Percentiles rank a stretch among this genome's conserved stretches.
These are phyloP conservation scores for Lachnellula subtilissima DNA, from an alignment of 2,329 filamentous ascomycete genomes.

Conservation along the genomic window DNA sequence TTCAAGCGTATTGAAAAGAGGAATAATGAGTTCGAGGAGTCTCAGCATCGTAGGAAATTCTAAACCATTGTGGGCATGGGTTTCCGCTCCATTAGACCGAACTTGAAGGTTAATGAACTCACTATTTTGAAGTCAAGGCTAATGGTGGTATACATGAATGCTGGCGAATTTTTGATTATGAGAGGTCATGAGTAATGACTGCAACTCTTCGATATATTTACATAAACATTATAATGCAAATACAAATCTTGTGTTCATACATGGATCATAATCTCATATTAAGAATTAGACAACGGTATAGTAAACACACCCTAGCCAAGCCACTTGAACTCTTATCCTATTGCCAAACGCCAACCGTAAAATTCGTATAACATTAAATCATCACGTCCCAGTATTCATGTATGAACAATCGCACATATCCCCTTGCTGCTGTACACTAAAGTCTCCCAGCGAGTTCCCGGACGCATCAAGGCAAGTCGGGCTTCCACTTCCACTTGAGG, in stretches of 20 bases:
- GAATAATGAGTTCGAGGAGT: no score
- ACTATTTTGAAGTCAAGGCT: no score
- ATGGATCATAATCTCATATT: background rate
- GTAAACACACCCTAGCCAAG: background rate
- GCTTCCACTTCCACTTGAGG: constrained; percentile 42
- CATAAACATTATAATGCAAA: background rate
- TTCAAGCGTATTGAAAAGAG: no score
- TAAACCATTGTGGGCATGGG: no score
- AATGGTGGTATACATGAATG: no score
- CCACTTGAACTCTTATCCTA: background rate
- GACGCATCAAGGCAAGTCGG: constrained; percentile 48
- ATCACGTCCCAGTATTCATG: constrained; percentile 24
- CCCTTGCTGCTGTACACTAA: constrained; percentile 26
- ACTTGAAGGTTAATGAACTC: no score
- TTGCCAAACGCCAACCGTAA: background rate
- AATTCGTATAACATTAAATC: background rate
- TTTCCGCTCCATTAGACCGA: no score
- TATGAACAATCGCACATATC: constrained; percentile 26
- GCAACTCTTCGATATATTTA: no score
- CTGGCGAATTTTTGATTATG: no score
- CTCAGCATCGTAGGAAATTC: no score
- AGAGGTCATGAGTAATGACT: no score
- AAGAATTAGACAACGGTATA: background rate
- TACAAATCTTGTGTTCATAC: background rate
- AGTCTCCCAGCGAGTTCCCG: constrained; percentile 36